Base-by-base conservation (phyloP, 768 basidiomycete species). In the Kondoa malvinella region DNA sequence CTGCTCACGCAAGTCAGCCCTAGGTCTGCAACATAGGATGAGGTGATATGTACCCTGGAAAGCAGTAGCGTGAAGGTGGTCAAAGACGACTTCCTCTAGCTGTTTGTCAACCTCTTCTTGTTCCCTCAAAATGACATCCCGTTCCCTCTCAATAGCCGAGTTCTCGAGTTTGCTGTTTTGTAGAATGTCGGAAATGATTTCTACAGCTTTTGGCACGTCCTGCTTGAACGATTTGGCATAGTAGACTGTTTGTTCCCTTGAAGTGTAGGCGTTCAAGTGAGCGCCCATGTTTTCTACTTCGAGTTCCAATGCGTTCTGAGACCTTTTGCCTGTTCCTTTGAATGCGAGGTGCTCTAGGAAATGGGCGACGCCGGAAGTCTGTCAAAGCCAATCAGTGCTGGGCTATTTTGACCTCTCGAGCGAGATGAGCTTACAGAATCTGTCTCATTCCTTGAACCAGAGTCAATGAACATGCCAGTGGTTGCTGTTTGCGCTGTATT, bases 41-140 rank as follows among this genome's bases (percentile, higher is more conserved):
- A 27, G 4, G 25, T 21, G 33, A 67, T 31, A 67, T 56, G 72
- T 76, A 92, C 92, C 85, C 79, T 92, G 89, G 84, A 92, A 99
- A 66, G 95, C 95, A 71, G 96, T 86, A 58, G 94, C 82, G 78
- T 99, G 95, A 68, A 99, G 80, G 77, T 99, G 95, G 80, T 97
- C 95, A 74, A 99, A 97, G 8, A 97, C 90, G 74, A 97, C 92
- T 78, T 97, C 95, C 80, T 96, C 92, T 64, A 88, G 79, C 81
- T 95, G 92, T 81, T 97, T 97, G 80, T 95, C 92, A 32, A 97
- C 95, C 80, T 97, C 95, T 80, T 96, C 89, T 80, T 95, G 92
- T 78, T 99, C 95, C 71, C 95, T 83, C 66, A 97, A 78, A 72
- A 97, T 97, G 56, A 97, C 92, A 77, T 92, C 91, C 57, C 92